Conservation (phyloP, 257 asterid species). For the Cynanchum wilfordii region DNA sequence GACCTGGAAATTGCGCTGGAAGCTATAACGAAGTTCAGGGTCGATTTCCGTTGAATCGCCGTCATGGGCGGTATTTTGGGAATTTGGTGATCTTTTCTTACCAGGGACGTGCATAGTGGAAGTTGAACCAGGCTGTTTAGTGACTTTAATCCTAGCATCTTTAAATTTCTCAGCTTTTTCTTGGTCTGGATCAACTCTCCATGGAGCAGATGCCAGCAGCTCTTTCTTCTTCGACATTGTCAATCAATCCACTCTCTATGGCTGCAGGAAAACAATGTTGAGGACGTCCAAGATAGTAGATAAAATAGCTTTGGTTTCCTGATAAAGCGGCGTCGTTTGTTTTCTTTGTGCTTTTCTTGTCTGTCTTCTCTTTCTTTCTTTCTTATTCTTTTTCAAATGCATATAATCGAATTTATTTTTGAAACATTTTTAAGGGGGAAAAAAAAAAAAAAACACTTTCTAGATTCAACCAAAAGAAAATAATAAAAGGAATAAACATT, state of each 20-base stretch:
- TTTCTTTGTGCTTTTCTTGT: too few relatives aligned
- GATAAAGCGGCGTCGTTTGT: conserved; percentile 6
- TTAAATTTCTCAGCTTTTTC: conserved; percentile 57
- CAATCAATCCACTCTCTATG: neutral
- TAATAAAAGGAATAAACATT: too few relatives aligned
- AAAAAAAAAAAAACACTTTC: too few relatives aligned
- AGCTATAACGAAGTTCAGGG: conserved; percentile 86
- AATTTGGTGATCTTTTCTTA: conserved; percentile 41
- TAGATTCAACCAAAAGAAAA: too few relatives aligned
- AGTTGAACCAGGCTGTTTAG: conserved; percentile 75
- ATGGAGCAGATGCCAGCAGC: conserved; percentile 86
- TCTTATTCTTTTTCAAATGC: too few relatives aligned
- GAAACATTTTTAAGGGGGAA: too few relatives aligned
- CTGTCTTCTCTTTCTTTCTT: too few relatives aligned
- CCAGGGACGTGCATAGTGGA: conserved; percentile 86
- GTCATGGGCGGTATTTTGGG: conserved; percentile 32
- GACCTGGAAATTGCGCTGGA: conserved; percentile 95
- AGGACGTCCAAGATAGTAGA: neutral
- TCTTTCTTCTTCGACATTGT: conserved; percentile 87
- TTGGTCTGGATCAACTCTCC: conserved; percentile 64
- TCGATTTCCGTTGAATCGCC: conserved; percentile 67
- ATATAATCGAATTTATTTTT: too few relatives aligned
- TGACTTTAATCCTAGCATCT: conserved; percentile 69
- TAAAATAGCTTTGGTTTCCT: neutral
- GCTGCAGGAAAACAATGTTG: conserved; percentile 1